Evolutionary conservation across 2,329 filamentous ascomycete genomes (phyloP).

Genomic region (Arthroderma sp.): DNA sequence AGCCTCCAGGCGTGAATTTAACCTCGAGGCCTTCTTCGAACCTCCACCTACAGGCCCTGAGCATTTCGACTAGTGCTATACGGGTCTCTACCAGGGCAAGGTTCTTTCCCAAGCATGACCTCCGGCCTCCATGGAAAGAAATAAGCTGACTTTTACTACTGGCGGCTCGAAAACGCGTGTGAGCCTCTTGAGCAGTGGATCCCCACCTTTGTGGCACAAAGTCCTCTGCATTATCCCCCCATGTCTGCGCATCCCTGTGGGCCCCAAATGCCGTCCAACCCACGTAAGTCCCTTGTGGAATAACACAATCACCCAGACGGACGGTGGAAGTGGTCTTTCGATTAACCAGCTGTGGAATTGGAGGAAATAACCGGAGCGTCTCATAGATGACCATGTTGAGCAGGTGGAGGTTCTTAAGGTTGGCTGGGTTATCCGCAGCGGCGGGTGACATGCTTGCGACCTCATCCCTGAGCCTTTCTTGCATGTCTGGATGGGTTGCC

Average conservation of each 20-base stretch:
- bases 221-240: conserved; percentile 19
- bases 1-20: too few relatives aligned
- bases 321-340: conserved; percentile 23
- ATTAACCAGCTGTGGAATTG: conserved; percentile 39
- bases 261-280: conserved; percentile 31
- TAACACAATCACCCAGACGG: conserved; percentile 17
- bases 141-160: conserved; percentile 19
- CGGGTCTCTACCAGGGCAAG: conserved; percentile 13
- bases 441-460: conserved; percentile 11
- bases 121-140: conserved; percentile 18
- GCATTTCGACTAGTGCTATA: too few relatives aligned
- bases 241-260: conserved; percentile 24
- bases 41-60: too few relatives aligned
- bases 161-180: conserved; percentile 13
- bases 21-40: too few relatives aligned
- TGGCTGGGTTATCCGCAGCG: conserved; percentile 13
- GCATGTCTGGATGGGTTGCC: conserved; percentile 21
- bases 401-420: conserved; percentile 26
- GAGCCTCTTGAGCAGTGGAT: conserved; percentile 21
- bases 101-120: conserved; percentile 19
- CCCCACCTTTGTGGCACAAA: conserved; percentile 28
- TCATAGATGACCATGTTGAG: conserved; percentile 36
- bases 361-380: conserved; percentile 36
- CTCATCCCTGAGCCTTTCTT: conserved; percentile 21
- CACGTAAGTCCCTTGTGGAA: conserved; percentile 27